Percentiles rank a stretch among this genome's conserved stretches.
phyloP scores from a whole-genome alignment of 2,329 filamentous ascomycete species.

The Didymella pinodella region DNA sequence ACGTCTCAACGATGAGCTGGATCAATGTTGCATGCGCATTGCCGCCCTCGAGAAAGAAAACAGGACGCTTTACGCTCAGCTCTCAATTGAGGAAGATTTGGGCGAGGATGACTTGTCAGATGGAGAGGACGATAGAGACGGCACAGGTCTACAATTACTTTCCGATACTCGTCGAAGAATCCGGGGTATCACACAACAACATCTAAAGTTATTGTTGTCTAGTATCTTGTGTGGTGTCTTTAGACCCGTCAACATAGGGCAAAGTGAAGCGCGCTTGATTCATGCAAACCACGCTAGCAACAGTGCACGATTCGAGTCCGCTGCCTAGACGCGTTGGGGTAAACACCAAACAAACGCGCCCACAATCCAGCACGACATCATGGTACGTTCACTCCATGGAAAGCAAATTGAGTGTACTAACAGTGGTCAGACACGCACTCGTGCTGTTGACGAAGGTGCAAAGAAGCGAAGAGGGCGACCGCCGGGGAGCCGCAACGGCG shows the following conservation, averaged over 20 bases:
- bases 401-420: conserved; percentile 22
- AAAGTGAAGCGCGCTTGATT: background rate
- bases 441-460: conserved; percentile 21
- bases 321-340: conserved; percentile 11
- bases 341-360: conserved; percentile 30
- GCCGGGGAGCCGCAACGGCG: conserved; percentile 33
- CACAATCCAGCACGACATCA: conserved; percentile 35
- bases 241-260: background rate
- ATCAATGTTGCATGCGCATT: background rate
- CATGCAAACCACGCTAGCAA: background rate
- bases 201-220: background rate
- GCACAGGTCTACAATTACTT: background rate
- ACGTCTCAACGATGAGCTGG: background rate
- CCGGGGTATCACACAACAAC: background rate
- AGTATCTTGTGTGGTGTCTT: background rate
- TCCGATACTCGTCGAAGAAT: too few relatives aligned
- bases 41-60: conserved; percentile 1
- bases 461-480: conserved; percentile 39
- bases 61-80: conserved; percentile 1
- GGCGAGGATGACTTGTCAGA: background rate
- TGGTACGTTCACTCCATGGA: conserved; percentile 33
- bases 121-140: background rate
- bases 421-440: conserved; percentile 34
- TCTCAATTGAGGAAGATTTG: background rate
- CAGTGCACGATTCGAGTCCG: background rate